phyloP scores from a whole-genome alignment of 2,329 filamentous ascomycete species.

The Sporothrix variecibatus region DNA sequence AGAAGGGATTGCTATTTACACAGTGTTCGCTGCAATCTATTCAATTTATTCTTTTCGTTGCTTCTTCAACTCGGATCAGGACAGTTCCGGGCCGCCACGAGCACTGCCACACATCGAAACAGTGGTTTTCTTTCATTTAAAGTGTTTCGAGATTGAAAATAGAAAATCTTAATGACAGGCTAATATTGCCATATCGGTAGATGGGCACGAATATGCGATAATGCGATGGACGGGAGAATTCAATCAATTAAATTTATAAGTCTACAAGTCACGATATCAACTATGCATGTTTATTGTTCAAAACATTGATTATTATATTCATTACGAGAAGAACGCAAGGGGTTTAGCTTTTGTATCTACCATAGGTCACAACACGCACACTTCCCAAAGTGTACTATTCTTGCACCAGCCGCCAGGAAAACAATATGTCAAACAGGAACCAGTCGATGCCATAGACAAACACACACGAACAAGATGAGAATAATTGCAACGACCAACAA shows the following conservation, averaged over 20 bases:
- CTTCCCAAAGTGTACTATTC: neutral
- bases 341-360: neutral
- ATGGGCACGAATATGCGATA: neutral
- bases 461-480: neutral
- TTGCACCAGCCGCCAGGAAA: neutral
- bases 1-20: neutral
- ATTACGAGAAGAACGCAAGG: neutral
- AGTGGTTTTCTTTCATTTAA: neutral
- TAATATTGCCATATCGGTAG: neutral
- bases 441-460: neutral
- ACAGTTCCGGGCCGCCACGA: constrained; percentile 7
- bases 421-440: neutral
- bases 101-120: neutral
- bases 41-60: too few relatives aligned
- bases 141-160: constrained; percentile 6
- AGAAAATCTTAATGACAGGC: neutral
- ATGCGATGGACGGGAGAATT: neutral
- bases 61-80: neutral
- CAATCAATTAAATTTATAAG: too few relatives aligned
- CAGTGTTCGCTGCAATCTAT: neutral
- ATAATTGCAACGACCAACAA: too few relatives aligned
- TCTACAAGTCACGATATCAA: neutral
- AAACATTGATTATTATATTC: neutral
- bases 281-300: neutral
- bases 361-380: neutral